These are phyloP conservation scores for Kwoniella newhampshirensis DNA, from an alignment of 768 basidiomycete species.

Conservation along the genomic window DNA sequence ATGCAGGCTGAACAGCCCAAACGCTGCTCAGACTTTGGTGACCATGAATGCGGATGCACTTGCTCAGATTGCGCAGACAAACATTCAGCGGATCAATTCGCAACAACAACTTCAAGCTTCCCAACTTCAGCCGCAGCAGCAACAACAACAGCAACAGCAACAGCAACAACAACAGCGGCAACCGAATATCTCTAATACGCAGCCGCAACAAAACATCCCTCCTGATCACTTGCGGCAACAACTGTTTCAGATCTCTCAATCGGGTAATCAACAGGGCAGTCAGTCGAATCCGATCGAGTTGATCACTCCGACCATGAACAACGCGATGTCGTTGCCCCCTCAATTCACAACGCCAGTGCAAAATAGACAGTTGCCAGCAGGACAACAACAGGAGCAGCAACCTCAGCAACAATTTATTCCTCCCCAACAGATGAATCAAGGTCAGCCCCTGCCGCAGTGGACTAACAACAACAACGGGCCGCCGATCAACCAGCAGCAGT, in stretches of 20 bases:
- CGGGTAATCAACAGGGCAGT: constrained; percentile 24
- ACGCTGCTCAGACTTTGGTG: constrained; percentile 8
- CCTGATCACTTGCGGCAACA: constrained; percentile 11
- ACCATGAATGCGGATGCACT: constrained; percentile 11
- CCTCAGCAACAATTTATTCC: constrained; percentile 12
- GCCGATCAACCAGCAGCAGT: background rate
- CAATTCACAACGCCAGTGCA: constrained; percentile 22
- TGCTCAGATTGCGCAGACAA: constrained; percentile 7
- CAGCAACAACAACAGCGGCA: constrained; percentile 13
- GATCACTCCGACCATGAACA: constrained; percentile 26
- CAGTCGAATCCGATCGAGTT: constrained; percentile 41
- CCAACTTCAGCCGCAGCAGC: constrained; percentile 3
- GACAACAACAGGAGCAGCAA: constrained; percentile 22
- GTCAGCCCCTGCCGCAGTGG: constrained; percentile 7
- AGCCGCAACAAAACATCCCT: constrained; percentile 1
- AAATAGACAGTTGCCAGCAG: background rate
- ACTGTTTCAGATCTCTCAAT: constrained; percentile 7
- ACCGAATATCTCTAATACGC: background rate
- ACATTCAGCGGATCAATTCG: constrained; percentile 5
- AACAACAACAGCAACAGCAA: constrained; percentile 2
- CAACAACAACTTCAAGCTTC: background rate
- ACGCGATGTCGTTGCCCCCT: constrained; percentile 6
- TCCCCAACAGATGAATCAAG: constrained; percentile 7
- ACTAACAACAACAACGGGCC: background rate
- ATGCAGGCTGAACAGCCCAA: constrained; percentile 12